phyloP scores from a whole-genome alignment of 768 basidiomycete species.

The Neoboletus subvelutipes region DNA sequence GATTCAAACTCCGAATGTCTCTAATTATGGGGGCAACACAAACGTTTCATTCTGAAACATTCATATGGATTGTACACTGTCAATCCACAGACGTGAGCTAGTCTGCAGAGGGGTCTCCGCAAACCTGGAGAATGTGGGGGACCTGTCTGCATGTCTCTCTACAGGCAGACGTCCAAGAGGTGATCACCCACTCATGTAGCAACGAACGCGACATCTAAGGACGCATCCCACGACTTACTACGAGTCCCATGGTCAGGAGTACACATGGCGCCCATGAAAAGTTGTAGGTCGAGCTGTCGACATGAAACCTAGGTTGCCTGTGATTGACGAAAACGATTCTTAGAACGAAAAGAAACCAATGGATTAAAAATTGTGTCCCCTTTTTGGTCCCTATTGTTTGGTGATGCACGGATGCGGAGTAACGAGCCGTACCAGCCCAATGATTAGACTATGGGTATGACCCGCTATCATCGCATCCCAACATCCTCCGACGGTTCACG shows the following conservation, averaged over 20 bases:
- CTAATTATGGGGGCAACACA: not conserved
- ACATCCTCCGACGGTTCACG: not conserved
- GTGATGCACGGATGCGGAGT: not conserved
- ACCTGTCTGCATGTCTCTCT: too few species aligned
- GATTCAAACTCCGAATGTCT: not conserved
- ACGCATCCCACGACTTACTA: too few species aligned
- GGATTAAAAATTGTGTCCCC: not conserved
- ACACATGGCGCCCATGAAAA: too few species aligned
- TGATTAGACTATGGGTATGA: not conserved
- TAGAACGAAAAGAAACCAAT: not conserved
- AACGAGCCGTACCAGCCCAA: not conserved
- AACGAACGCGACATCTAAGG: not conserved
- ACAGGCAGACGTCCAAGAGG: not conserved
- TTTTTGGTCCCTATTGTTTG: not conserved
- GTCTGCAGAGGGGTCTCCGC: not conserved
- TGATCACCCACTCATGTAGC: not conserved
- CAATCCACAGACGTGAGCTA: too few species aligned
- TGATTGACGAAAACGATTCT: not conserved
- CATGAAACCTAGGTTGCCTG: not conserved
- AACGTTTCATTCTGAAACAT: too few species aligned
- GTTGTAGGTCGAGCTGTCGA: not conserved
- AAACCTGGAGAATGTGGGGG: not conserved
- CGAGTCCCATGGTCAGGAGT: too few species aligned
- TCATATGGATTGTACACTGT: too few species aligned
- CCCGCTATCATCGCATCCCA: not conserved